Evolutionary conservation across 1,284 basidiomycete species (phyloP).

Genomic region (Meripilus lineatus): DNA sequence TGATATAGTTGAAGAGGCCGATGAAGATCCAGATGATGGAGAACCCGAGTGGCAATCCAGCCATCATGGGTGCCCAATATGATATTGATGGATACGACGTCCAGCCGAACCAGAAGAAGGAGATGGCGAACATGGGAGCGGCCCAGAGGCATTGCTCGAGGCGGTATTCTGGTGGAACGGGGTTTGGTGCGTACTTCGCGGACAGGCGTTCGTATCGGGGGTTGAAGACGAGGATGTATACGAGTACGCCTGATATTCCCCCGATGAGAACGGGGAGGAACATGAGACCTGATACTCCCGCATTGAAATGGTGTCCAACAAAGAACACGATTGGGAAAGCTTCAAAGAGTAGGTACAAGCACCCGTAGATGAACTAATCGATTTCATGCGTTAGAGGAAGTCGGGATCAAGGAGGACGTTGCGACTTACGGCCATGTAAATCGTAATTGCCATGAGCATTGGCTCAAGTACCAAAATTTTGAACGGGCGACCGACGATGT

Average conservation of each 20-base stretch:
- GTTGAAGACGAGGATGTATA: constrained; percentile 29
- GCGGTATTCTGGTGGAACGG: constrained; percentile 44
- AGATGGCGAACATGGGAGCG: constrained; percentile 36
- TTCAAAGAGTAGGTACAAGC: constrained; percentile 39
- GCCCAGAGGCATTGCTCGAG: constrained; percentile 38
- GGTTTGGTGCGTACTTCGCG: constrained; percentile 30
- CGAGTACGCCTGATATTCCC: constrained; percentile 19
- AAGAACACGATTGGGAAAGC: constrained; percentile 31
- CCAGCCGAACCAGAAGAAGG: constrained; percentile 46
- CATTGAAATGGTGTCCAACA: constrained; percentile 32
- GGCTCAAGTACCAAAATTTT: constrained; percentile 39
- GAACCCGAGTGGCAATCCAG: constrained; percentile 24
- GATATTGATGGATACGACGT: constrained; percentile 31
- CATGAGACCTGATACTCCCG: constrained; percentile 37
- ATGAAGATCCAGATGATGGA: constrained; percentile 29
- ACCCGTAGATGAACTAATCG: constrained; percentile 37
- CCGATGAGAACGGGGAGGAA: constrained; percentile 44
- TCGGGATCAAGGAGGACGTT: background rate
- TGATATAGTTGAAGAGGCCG: constrained; percentile 33
- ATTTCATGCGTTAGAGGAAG: no score
- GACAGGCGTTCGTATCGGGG: constrained; percentile 27
- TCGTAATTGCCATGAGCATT: constrained; percentile 38
- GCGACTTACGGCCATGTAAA: constrained; percentile 41
- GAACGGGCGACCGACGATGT: constrained; percentile 35
- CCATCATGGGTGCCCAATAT: constrained; percentile 29